Evolutionary conservation across 164 flowering plant species (phyloP), one percentile per base, ranked within the genome.

Genomic region (Sextonia rubra): DNA sequence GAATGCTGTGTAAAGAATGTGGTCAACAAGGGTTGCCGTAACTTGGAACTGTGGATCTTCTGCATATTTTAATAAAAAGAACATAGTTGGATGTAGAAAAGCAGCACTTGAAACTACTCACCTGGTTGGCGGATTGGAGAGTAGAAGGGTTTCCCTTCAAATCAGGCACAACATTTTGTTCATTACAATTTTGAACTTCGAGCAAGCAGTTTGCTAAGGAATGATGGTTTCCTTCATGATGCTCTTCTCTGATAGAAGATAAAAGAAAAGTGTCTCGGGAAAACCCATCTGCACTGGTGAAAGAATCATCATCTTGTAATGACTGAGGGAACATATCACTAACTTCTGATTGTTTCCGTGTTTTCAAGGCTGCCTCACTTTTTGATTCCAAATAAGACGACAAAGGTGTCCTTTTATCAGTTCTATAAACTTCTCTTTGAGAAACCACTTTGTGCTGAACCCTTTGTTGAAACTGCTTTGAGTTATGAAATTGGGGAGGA

Each of bases 111-210:
- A n/a, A 52, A 52, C 32, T 73, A 61, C 12, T 74, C 61, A 86
- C 91, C 88, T 81, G 83, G 18, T 75, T 75, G 7, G 26, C 52
- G 25, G 61, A 65, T 47, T 26, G 75, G 18, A 49, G 69, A 12
- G 17, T 23, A 20, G 18, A 72, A 64, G 75, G 18, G 26, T 77
- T 52, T 23, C 64, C 78, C 58, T 71, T 30, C 72, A 81, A 61
- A n/a, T 70, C 76, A 78, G 69, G 64, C 68, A 2, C 14, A 67
- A 71, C 73, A 73, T 72, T 56, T 44, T 62, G 60, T 27, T 52
- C 74, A 12, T 69, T 58, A 48, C 69, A 26, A 29, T 63, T 52
- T 12, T 25, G 26, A 49, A 67, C 37, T 69, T 71, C 78, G 29
- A 70, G 64, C 47, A 32, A 60, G 30, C 64, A 24, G 52, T 70